Evolutionary conservation across 371 early-diverging fungal species (phyloP).

Genomic region (Pancytospora philotis): DNA sequence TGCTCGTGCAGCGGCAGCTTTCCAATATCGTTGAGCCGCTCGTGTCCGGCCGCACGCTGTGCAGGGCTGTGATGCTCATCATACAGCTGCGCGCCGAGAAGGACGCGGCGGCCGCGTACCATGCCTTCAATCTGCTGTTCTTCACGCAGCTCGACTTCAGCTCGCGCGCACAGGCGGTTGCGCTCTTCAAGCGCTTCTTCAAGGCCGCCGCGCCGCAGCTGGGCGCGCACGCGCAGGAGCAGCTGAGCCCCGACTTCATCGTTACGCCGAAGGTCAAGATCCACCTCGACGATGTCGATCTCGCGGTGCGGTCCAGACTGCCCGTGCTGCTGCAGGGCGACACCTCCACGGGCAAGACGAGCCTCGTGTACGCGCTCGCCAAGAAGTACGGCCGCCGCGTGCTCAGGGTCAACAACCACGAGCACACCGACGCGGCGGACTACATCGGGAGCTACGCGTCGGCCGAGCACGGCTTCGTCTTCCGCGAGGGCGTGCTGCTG

Average conservation of each 20-base stretch:
- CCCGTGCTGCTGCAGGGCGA: conserved; percentile 98
- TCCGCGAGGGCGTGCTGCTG: conserved; percentile 87
- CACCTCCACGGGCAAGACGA: conserved; percentile 96
- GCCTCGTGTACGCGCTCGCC: conserved; percentile 91
- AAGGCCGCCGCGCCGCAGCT: conserved; percentile 64
- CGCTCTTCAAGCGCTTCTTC: conserved; percentile 59
- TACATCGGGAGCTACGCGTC: conserved; percentile 82
- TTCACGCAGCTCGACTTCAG: conserved; percentile 63
- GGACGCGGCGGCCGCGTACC: conserved; percentile 64
- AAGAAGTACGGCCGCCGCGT: conserved; percentile 75
- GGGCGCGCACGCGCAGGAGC: conserved; percentile 14
- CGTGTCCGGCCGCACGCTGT: conserved; percentile 79
- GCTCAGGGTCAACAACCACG: conserved; percentile 98
- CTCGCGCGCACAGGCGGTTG: conserved; percentile 13
- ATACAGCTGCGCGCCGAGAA: not conserved
- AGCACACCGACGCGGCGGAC: conserved; percentile 94
- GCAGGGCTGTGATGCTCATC: conserved; percentile 68
- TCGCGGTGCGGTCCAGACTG: conserved; percentile 76
- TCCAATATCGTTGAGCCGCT: conserved; percentile 78
- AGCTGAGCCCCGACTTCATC: conserved; percentile 63
- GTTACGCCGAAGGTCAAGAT: conserved; percentile 72
- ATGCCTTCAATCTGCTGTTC: conserved; percentile 84
- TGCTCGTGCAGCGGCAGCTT: conserved; percentile 65
- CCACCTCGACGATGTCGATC: conserved; percentile 73
- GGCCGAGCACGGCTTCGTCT: conserved; percentile 61